Evolutionary conservation across 306 rosid genomes (phyloP).

Genomic region (Castanea crenata): DNA sequence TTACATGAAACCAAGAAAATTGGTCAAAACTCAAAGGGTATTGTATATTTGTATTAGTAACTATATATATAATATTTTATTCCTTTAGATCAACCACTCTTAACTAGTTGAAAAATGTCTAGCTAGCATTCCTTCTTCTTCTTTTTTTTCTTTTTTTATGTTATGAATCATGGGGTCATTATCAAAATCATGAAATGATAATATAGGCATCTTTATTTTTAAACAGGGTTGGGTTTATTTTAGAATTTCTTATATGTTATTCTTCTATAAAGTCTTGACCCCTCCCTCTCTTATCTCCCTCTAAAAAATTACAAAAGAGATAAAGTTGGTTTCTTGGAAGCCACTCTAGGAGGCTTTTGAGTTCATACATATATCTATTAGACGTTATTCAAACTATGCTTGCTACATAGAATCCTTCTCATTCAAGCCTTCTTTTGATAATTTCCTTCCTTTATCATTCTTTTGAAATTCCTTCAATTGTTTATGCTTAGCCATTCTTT

Average conservation of each 20-base stretch:
- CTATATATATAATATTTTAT: too few relatives aligned
- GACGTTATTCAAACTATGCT: conserved; percentile 26
- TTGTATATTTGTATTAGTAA: too few relatives aligned
- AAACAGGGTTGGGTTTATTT: not conserved
- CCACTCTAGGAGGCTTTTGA: conserved; percentile 44
- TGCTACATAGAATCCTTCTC: conserved; percentile 30
- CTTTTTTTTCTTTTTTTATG: not conserved
- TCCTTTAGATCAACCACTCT: too few relatives aligned
- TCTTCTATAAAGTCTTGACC: too few relatives aligned
- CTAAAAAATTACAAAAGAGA: conserved; percentile 24
- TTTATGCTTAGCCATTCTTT: conserved; percentile 7
- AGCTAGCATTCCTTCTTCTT: too few relatives aligned
- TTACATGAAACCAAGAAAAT: not conserved
- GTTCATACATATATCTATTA: conserved; percentile 12
- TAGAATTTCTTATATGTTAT: too few relatives aligned
- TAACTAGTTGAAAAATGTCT: not conserved
- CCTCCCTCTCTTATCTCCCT: not conserved
- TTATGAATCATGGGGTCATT: not conserved
- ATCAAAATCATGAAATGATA: not conserved
- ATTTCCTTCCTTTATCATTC: conserved; percentile 22
- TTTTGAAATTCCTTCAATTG: conserved; percentile 12
- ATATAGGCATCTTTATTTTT: not conserved
- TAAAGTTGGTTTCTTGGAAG: conserved; percentile 81
- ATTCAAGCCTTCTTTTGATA: conserved; percentile 38
- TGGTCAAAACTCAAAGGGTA: too few relatives aligned